A percentile compares a stretch with the other conserved stretches of the same genome.
These are phyloP conservation scores for Pleurotus giganteus DNA, from an alignment of 768 basidiomycete genomes.

Conservation along the genomic window DNA sequence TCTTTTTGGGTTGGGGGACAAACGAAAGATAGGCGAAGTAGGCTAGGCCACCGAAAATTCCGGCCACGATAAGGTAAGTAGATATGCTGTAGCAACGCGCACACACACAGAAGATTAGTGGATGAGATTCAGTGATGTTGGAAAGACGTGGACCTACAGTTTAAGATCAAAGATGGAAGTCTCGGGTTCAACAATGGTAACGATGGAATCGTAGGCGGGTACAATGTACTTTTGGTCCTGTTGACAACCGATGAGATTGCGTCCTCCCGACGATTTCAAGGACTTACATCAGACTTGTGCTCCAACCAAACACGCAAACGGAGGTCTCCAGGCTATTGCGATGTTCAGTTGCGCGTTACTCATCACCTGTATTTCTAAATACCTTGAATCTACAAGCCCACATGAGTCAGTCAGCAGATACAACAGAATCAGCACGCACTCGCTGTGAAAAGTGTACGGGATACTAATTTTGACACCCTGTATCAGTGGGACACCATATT, in stretches of 20 bases:
- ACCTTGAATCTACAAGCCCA: conserved; percentile 57
- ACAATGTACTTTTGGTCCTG: conserved; percentile 62
- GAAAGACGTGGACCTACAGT: conserved; percentile 48
- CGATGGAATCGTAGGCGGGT: conserved; percentile 69
- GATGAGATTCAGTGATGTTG: conserved; percentile 2
- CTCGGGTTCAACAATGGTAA: conserved; percentile 80
- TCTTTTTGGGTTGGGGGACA: conserved; percentile 62
- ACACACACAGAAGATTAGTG: conserved; percentile 4
- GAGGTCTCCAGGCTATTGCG: conserved; percentile 66
- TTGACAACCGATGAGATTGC: not conserved
- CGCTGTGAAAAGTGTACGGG: conserved; percentile 77
- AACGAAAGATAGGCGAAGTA: conserved; percentile 70
- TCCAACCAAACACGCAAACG: conserved; percentile 78
- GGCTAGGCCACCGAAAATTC: conserved; percentile 56
- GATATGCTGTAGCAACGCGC: conserved; percentile 40
- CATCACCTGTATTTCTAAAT: conserved; percentile 11
- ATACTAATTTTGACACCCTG: conserved; percentile 60
- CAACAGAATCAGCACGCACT: conserved; percentile 50
- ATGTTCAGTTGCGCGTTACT: not conserved
- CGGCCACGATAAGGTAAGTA: conserved; percentile 70
- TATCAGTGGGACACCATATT: conserved; percentile 51
- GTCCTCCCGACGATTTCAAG: not conserved
- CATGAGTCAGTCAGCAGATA: conserved; percentile 13
- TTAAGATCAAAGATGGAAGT: conserved; percentile 76
- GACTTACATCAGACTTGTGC: conserved; percentile 57